Evolutionary conservation across 768 basidiomycete genomes (phyloP), one percentile per base, ranked within the genome.

Genomic region (Austroboletus eburneus): DNA sequence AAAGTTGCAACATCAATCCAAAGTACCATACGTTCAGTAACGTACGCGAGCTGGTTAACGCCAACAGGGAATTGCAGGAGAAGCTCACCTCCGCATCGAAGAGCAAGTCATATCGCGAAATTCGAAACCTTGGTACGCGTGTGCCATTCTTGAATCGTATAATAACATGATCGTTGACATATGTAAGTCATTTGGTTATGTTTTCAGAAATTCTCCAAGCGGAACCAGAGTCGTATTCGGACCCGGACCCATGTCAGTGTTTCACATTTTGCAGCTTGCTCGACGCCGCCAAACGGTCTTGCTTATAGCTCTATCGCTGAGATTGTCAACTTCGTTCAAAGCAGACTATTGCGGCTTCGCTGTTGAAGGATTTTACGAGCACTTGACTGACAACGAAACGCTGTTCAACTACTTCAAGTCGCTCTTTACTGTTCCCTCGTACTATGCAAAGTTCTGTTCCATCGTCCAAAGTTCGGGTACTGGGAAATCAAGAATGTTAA

Each of bases 81-180:
- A n/a, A n/a, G n/a, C n/a, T n/a, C n/a, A n/a, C n/a, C n/a, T n/a
- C n/a, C n/a, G n/a, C n/a, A 7, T 51, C 48, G 47, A 4, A 9
- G n/a, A 14, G 8, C 4, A 49, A 27, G 20, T 42, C 43, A 12
- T 45, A 39, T 12, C 24, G 32, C 40, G 35, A 50, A 5, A 50
- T 52, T 42, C 42, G 48, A 18, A 52, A 45, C 35, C 47, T 52
- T 2, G 42, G 51, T 52, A 0, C 12, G 43, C 30, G 6, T 20
- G 16, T 14, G 8, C n/a, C 32, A 27, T 5, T 5, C 5, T 33
- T 33, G 32, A 5, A n/a, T n/a, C n/a, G n/a, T n/a, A 5, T 12
- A 14, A 5, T 33, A 12, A 4, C 12, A 13, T 33, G 9, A 33
- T 29, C 8, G 7, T 29, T 13, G 8, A 33, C 32, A 9, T n/a